Conservation (phyloP, 2,329 filamentous ascomycete species). For the Ascomycota sp. region DNA sequence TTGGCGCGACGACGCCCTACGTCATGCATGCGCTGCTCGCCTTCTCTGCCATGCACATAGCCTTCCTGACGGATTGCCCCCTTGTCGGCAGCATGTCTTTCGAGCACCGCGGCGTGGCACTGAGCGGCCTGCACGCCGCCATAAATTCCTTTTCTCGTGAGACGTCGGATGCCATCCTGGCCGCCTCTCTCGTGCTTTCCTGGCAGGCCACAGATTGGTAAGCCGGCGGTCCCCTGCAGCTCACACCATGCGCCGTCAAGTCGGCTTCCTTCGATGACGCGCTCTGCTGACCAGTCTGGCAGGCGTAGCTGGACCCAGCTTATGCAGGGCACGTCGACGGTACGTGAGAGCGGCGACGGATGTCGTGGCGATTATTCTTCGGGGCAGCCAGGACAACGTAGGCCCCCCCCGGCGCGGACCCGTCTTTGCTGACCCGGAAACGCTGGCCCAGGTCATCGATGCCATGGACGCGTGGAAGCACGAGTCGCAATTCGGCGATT, state of each 20-base stretch:
- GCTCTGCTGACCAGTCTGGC: slow-evolving; percentile 14
- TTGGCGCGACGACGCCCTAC: slow-evolving; percentile 64
- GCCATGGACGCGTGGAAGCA: slow-evolving; percentile 86
- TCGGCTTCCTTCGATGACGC: no score
- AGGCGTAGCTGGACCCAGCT: slow-evolving; percentile 87
- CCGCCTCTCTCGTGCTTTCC: slow-evolving; percentile 75
- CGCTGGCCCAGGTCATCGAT: slow-evolving; percentile 46
- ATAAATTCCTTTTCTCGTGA: slow-evolving; percentile 68
- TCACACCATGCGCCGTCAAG: neutral
- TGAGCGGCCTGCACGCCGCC: slow-evolving; percentile 74
- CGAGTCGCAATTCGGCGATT: slow-evolving; percentile 67
- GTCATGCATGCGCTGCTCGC: slow-evolving; percentile 88
- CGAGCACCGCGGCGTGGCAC: slow-evolving; percentile 66
- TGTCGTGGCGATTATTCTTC: no score
- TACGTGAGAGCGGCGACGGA: slow-evolving; percentile 22
- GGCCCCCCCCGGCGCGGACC: neutral
- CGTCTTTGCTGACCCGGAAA: neutral
- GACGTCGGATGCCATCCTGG: slow-evolving; percentile 79
- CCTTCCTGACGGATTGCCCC: slow-evolving; percentile 69
- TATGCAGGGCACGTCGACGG: slow-evolving; percentile 77
- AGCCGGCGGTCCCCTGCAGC: slow-evolving; percentile 12
- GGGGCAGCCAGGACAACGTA: no score
- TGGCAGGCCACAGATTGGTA: slow-evolving; percentile 97
- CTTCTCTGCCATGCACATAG: slow-evolving; percentile 86
- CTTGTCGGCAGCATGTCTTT: slow-evolving; percentile 77